phyloP scores from a whole-genome alignment of 306 rosid species.

The Lotus japonicus region DNA sequence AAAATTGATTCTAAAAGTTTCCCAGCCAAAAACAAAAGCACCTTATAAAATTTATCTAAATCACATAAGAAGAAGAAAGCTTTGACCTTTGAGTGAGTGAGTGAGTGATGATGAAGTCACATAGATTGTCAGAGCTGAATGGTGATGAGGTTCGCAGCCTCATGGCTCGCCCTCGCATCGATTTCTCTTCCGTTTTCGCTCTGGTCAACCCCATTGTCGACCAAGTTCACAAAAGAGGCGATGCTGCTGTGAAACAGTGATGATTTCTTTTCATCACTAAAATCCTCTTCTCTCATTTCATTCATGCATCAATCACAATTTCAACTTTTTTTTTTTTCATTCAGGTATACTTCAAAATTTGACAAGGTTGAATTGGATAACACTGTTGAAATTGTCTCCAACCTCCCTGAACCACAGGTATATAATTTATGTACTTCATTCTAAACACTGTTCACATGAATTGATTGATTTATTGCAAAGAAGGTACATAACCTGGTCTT shows the following conservation, averaged over 20 bases:
- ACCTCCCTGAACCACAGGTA: slow-evolving; percentile 77
- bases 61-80: no score
- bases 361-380: slow-evolving; percentile 54
- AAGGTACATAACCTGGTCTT: no score
- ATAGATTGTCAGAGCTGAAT: slow-evolving; percentile 54
- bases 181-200: slow-evolving; percentile 69
- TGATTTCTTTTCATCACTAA: not conserved
- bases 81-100: no score
- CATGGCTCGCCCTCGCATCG: slow-evolving; percentile 75
- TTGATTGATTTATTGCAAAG: no score
- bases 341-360: slow-evolving; percentile 58
- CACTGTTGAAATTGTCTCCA: slow-evolving; percentile 48
- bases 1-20: no score
- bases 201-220: no score
- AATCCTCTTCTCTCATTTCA: not conserved
- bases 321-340: slow-evolving; percentile 11
- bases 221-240: no score
- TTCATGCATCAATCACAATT: not conserved
- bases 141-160: slow-evolving; percentile 48
- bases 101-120: slow-evolving; percentile 40
- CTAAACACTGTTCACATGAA: no score
- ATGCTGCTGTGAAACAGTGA: no score
- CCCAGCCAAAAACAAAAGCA: no score
- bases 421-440: no score
- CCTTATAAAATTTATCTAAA: no score